These are phyloP conservation scores for Terana coerulea DNA, from an alignment of 768 basidiomycete genomes.

Conservation along the genomic window DNA sequence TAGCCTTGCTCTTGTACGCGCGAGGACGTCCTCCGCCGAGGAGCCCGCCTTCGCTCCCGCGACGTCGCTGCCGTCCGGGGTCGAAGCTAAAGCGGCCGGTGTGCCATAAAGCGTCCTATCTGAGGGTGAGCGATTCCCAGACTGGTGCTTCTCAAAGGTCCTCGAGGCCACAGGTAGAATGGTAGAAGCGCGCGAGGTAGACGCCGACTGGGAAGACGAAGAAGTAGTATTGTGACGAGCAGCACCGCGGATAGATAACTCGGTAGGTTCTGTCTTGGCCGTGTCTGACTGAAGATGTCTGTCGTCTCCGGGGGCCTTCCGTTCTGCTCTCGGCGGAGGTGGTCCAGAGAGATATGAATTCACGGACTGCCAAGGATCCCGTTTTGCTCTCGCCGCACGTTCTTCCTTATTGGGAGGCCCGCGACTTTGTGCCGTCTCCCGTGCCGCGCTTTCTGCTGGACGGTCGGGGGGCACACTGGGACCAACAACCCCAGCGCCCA, in stretches of 20 bases:
- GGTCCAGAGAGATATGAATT: slow-evolving; percentile 6
- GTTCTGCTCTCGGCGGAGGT: not conserved
- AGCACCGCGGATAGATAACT: slow-evolving; percentile 8
- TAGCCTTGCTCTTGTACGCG: slow-evolving; percentile 11
- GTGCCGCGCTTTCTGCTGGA: not conserved
- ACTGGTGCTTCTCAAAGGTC: too few relatives aligned
- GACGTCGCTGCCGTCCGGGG: not conserved
- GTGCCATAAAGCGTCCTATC: slow-evolving; percentile 6
- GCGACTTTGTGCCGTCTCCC: not conserved
- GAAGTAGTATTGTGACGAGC: not conserved
- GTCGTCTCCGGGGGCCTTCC: not conserved
- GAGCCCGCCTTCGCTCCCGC: not conserved
- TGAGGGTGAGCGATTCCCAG: too few relatives aligned
- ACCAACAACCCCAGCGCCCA: slow-evolving; percentile 4
- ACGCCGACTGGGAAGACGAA: not conserved
- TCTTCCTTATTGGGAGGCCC: not conserved
- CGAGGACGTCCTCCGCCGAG: slow-evolving; percentile 11
- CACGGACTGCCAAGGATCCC: slow-evolving; percentile 7
- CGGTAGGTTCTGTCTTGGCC: not conserved
- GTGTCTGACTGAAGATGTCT: not conserved
- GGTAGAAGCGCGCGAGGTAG: not conserved
- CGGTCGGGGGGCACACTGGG: not conserved
- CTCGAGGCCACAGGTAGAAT: too few relatives aligned
- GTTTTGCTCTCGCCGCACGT: not conserved
- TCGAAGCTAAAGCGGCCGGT: slow-evolving; percentile 2